A percentile compares a stretch with the other conserved stretches of the same genome.
These are phyloP conservation scores for Neurospora sp. DNA, from an alignment of 495 filamentous ascomycete genomes.

Conservation along the genomic window DNA sequence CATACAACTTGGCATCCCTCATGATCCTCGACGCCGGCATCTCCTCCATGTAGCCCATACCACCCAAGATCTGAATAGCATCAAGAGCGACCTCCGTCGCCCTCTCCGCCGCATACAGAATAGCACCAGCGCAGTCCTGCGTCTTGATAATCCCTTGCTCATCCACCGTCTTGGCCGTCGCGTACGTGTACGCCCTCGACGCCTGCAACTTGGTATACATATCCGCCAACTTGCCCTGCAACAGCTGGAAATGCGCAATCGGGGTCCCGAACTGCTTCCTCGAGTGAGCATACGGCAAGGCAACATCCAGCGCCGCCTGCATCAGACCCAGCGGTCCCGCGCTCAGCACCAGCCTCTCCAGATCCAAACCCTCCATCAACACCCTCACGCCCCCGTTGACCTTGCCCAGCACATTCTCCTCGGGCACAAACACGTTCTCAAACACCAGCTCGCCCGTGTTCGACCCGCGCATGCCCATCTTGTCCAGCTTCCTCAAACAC, in stretches of 20 bases:
- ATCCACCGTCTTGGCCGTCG: constrained; percentile 67
- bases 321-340: constrained; percentile 91
- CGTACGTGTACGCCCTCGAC: constrained; percentile 67
- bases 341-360: constrained; percentile 86
- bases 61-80: constrained; percentile 88
- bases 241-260: constrained; percentile 85
- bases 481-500: constrained; percentile 86
- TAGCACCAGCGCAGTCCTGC: constrained; percentile 90
- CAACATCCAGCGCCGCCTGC: constrained; percentile 81
- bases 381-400: constrained; percentile 78
- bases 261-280: constrained; percentile 82
- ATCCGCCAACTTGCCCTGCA: constrained; percentile 89
- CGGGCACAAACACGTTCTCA: constrained; percentile 84
- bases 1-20: constrained; percentile 76
- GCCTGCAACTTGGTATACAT: constrained; percentile 94
- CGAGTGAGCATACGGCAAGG: constrained; percentile 80
- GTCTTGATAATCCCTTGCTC: constrained; percentile 60
- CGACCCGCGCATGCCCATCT: constrained; percentile 93
- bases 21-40: constrained; percentile 79
- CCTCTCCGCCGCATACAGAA: constrained; percentile 87
- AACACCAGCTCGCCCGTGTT: constrained; percentile 96
- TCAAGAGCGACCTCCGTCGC: constrained; percentile 85
- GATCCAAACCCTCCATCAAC: constrained; percentile 91
- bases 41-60: constrained; percentile 95
- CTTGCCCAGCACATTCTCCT: constrained; percentile 67